Evolutionary conservation across 2,329 filamentous ascomycete genomes (phyloP).

Genomic region (Didymella arachidicola): DNA sequence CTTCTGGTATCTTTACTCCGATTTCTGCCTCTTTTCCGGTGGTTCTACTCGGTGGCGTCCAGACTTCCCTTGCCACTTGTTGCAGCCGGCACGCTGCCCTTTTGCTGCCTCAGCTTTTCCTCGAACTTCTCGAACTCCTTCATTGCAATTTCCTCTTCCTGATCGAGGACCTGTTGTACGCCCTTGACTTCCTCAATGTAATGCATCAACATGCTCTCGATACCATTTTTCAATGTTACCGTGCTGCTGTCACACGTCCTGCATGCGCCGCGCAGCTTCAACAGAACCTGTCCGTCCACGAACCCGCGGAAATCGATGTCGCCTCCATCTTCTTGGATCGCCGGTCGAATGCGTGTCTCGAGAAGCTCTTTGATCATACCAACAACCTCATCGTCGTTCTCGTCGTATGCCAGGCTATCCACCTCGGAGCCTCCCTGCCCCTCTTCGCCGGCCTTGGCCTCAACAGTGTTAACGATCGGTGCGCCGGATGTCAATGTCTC

Average conservation of each 20-base stretch:
- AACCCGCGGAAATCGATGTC: conserved; percentile 97
- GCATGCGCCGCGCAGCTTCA: conserved; percentile 92
- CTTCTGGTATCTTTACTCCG: conserved; percentile 1
- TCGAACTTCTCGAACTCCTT: conserved; percentile 94
- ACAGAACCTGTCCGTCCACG: conserved; percentile 79
- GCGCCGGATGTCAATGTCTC: conserved; percentile 87
- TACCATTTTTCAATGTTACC: conserved; percentile 95
- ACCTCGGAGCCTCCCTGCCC: conserved; percentile 60
- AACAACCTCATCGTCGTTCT: conserved; percentile 92
- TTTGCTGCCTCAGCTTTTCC: conserved; percentile 74
- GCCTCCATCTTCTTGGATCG: conserved; percentile 96
- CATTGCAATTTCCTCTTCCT: conserved; percentile 87
- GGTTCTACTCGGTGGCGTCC: conserved; percentile 47
- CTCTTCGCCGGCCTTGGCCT: conserved; percentile 63
- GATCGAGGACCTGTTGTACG: conserved; percentile 87
- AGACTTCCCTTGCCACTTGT: conserved; percentile 61
- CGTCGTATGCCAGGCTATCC: conserved; percentile 82
- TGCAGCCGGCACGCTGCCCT: conserved; percentile 60
- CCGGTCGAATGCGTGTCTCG: conserved; percentile 91
- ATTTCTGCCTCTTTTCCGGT: background rate
- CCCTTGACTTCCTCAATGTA: conserved; percentile 96
- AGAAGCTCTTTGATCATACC: conserved; percentile 98
- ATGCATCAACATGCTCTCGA: conserved; percentile 95
- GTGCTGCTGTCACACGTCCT: conserved; percentile 96
- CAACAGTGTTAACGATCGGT: conserved; percentile 76